Conservation (phyloP, 768 basidiomycete species). For the Cubamyces lactineus region DNA sequence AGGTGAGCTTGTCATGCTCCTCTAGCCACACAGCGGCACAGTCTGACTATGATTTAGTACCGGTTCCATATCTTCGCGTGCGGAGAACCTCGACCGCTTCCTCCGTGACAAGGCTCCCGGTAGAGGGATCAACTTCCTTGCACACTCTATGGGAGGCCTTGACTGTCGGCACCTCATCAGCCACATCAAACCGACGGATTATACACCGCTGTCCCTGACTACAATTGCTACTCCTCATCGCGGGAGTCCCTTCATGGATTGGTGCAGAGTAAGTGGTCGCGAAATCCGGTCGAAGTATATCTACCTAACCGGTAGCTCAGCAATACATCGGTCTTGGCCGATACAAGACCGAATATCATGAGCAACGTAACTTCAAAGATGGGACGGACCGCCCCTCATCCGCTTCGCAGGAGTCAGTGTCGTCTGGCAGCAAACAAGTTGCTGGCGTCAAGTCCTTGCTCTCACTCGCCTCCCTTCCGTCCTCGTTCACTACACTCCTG, state of each 20-base stretch:
- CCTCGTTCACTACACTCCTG: conserved; percentile 85
- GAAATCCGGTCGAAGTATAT: too few species aligned
- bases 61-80: conserved; percentile 84
- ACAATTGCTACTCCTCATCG: conserved; percentile 93
- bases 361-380: not conserved
- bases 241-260: conserved; percentile 99
- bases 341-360: conserved; percentile 20
- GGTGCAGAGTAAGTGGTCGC: conserved; percentile 76
- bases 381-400: not conserved
- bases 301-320: conserved; percentile 39
- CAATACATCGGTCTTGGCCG: conserved; percentile 89
- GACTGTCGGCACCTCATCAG: conserved; percentile 94
- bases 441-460: conserved; percentile 36
- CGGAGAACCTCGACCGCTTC: conserved; percentile 72
- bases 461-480: conserved; percentile 69
- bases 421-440: conserved; percentile 33
- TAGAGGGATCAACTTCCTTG: conserved; percentile 88
- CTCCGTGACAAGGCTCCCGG: conserved; percentile 69
- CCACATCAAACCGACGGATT: conserved; percentile 78
- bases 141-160: conserved; percentile 97
- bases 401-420: not conserved
- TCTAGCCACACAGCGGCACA: too few species aligned
- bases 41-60: conserved; percentile 54
- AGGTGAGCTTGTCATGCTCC: conserved; percentile 57
- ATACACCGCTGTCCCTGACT: conserved; percentile 85